phyloP scores from a whole-genome alignment of 495 filamentous ascomycete species.

The Trichoderma orchidacearum region DNA sequence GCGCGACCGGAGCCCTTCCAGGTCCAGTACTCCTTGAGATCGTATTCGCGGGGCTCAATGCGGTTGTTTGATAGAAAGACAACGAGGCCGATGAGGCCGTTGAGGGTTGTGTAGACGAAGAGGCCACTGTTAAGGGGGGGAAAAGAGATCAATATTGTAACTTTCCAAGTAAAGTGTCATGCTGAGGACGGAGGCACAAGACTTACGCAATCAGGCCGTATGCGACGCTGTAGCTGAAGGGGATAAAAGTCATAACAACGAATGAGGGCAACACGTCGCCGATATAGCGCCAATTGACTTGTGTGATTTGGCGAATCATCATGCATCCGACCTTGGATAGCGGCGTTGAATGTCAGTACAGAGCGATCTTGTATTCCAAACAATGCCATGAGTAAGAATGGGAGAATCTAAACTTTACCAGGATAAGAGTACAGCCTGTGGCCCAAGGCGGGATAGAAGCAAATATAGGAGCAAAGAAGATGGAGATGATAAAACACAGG shows the following conservation, averaged over 20 bases:
- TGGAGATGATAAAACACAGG: constrained; percentile 59
- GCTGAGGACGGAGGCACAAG: background rate
- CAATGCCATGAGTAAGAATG: constrained; percentile 5
- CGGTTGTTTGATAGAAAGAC: constrained; percentile 40
- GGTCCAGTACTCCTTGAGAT: constrained; percentile 64
- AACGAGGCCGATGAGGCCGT: constrained; percentile 43
- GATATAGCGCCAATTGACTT: constrained; percentile 41
- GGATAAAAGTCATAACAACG: constrained; percentile 66
- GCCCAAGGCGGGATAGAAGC: constrained; percentile 78
- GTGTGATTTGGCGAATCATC: constrained; percentile 42
- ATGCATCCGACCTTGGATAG: constrained; percentile 32
- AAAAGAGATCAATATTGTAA: background rate
- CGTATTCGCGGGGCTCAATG: constrained; percentile 55
- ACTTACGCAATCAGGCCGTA: constrained; percentile 62
- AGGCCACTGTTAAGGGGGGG: constrained; percentile 34
- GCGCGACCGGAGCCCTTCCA: constrained; percentile 31
- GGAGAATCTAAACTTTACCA: no score
- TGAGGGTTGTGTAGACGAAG: constrained; percentile 57
- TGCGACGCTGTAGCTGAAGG: constrained; percentile 68
- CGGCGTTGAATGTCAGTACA: background rate
- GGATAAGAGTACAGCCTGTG: constrained; percentile 63
- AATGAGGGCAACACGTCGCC: constrained; percentile 70
- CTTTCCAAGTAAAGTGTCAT: constrained; percentile 6
- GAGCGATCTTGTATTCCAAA: background rate
- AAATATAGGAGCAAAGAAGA: constrained; percentile 77